Evolutionary conservation across 192 early-diverging fungal genomes (phyloP).

Genomic region (Funneliformis geosporum): DNA sequence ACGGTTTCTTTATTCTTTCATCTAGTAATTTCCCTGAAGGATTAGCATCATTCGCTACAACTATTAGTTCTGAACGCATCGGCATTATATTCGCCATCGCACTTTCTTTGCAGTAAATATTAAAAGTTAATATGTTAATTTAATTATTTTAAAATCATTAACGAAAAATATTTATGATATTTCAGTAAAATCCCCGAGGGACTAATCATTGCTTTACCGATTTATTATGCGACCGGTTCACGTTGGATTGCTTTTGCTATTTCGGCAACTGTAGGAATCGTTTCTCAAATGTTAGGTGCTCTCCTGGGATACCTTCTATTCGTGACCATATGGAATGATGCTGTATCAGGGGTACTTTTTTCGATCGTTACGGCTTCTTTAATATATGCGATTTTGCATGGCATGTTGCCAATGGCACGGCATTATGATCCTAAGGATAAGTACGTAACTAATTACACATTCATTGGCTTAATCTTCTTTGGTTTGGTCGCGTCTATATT

Average conservation of each 20-base stretch:
- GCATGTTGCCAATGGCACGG: conserved; percentile 30
- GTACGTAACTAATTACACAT: conserved; percentile 18
- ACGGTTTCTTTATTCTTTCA: not conserved
- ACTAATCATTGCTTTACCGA: conserved; percentile 25
- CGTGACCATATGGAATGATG: conserved; percentile 28
- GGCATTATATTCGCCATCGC: conserved; percentile 19
- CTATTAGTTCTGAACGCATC: not conserved
- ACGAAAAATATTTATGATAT: not conserved
- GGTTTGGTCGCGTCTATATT: conserved; percentile 13
- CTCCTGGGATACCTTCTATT: conserved; percentile 22
- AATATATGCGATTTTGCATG: conserved; percentile 29
- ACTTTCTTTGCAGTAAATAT: conserved; percentile 27
- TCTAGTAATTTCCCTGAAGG: conserved; percentile 29
- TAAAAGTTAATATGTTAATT: not conserved
- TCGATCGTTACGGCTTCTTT: conserved; percentile 13
- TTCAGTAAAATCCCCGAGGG: conserved; percentile 29
- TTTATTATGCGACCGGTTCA: conserved; percentile 15
- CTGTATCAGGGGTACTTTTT: conserved; percentile 19
- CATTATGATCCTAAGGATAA: conserved; percentile 23
- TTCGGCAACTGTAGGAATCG: not conserved
- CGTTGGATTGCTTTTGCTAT: conserved; percentile 14
- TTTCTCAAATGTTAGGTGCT: conserved; percentile 26
- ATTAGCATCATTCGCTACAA: conserved; percentile 4
- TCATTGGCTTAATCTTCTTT: conserved; percentile 28
- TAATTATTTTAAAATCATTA: not conserved